Evolutionary conservation across 345 rosid genomes (phyloP), one percentile per base, ranked within the genome.

Genomic region (Populus simonii): DNA sequence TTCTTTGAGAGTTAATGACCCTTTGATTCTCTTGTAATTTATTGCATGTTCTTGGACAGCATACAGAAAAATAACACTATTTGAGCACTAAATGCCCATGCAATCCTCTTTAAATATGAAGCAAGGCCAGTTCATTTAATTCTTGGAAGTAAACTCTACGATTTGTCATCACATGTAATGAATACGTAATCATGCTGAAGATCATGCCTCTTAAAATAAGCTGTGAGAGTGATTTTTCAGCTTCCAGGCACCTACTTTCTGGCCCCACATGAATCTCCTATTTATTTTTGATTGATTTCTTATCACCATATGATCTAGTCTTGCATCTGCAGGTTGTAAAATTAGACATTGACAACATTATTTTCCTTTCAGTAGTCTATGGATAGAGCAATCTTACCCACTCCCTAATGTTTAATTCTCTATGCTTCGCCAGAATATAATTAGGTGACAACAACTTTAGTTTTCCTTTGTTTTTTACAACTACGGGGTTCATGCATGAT

Each of bases 171-270:
- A 18, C 1, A 16, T 39, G 5, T 29, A 1, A 55, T 25, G 22
- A 55, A 31, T 0, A 36, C 59, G 38, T 12, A 62, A 36, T 79
- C 35, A 27, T 36, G 41, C 39, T 27, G 3, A 31, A 31, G 39
- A 10, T 35, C 31, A 53, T 45, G 27, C 29, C 29, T 23, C 49
- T 31, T 51, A 68, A 62, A 72, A 66, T 70, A 73, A 70, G 70
- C 36, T 38, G 61, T 66, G 86, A 86, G 70, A 80, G 85, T 83
- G 87, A 83, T 7, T 20, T 62, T 36, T 84, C 70, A 75, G 70
- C 77, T 20, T 33, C 67, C 6, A 11, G 73, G 10, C 63, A 77
- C 76, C 82, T 77, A 49, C 76, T 63, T n/a, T 6, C n/a, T 59
- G 66, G 51, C 61, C 33, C 72, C 65, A 0, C 36, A 53, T 66